Conservation (phyloP, 2,329 filamentous ascomycete species). For the Epichloe hybrida region DNA sequence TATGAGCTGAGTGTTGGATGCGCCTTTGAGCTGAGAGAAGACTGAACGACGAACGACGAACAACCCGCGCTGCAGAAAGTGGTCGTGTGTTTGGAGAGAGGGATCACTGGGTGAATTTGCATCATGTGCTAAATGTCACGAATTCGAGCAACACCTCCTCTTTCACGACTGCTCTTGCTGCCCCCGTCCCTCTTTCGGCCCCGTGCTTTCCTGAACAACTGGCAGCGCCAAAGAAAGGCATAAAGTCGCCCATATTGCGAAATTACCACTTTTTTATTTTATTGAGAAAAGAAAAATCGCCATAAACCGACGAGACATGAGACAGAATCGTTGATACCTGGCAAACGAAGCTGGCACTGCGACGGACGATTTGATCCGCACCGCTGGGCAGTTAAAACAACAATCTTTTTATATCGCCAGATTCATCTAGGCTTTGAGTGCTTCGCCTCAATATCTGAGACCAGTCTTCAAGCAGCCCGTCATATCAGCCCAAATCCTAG, state of each 20-base stretch:
- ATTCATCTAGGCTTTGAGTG: background rate
- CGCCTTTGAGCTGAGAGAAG: conserved; percentile 3
- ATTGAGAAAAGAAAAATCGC: background rate
- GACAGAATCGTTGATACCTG: conserved; percentile 1
- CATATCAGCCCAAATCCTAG: background rate
- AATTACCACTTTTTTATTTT: background rate
- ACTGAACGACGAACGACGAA: background rate
- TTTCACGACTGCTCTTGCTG: background rate
- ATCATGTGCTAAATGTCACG: conserved; percentile 6
- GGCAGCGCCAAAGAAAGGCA: background rate
- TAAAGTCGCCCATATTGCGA: background rate
- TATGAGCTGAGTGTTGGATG: conserved; percentile 3
- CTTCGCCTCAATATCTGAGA: background rate
- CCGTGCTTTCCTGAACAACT: background rate
- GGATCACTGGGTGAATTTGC: conserved; percentile 1
- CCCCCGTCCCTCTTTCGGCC: background rate
- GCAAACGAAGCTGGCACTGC: conserved; percentile 2
- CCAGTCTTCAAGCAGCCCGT: background rate
- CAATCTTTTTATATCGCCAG: background rate
- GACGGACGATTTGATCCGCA: background rate
- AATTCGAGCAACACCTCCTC: conserved; percentile 2
- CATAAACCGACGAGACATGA: conserved; percentile 6
- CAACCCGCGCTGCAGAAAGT: conserved; percentile 1
- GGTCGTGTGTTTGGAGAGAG: background rate
- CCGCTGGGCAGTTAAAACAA: background rate